phyloP scores from a whole-genome alignment of 202 grass and related monocot species.

The Dendrocalamus latiflorus region DNA sequence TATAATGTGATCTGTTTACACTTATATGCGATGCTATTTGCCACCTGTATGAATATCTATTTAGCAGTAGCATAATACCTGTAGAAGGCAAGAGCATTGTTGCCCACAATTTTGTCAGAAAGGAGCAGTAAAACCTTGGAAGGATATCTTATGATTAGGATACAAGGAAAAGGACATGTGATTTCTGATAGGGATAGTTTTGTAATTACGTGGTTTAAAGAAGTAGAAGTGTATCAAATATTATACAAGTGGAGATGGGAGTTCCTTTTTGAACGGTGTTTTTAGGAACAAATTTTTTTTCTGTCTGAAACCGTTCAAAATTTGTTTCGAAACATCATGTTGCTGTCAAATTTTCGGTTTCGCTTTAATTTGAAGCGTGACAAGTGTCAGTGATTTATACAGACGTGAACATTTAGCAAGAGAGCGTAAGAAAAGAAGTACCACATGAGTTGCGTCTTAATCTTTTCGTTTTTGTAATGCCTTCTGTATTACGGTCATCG shows the following conservation, averaged over 20 bases:
- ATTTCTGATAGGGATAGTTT: not conserved
- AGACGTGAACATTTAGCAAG: not conserved
- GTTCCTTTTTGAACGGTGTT: not conserved
- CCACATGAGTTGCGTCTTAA: not conserved
- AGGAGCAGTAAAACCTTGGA: not conserved
- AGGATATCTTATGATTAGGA: not conserved
- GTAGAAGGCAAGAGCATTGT: not conserved
- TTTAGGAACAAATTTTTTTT: not conserved
- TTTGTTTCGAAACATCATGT: not conserved
- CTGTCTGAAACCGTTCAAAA: not conserved
- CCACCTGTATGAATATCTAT: not conserved
- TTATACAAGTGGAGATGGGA: not conserved
- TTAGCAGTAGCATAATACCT: not conserved
- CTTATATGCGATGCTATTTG: not conserved
- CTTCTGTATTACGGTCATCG: no score
- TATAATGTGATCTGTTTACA: not conserved
- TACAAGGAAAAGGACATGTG: not conserved
- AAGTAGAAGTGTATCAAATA: not conserved
- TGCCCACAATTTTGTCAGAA: not conserved
- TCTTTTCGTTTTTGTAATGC: not conserved
- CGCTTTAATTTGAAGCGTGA: not conserved
- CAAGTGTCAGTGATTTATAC: not conserved
- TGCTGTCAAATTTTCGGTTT: not conserved
- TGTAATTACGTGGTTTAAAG: constrained; percentile 9
- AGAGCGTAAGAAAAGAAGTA: not conserved